phyloP scores from a whole-genome alignment of 192 early-diverging fungal species.

The Coemansia sp. region DNA sequence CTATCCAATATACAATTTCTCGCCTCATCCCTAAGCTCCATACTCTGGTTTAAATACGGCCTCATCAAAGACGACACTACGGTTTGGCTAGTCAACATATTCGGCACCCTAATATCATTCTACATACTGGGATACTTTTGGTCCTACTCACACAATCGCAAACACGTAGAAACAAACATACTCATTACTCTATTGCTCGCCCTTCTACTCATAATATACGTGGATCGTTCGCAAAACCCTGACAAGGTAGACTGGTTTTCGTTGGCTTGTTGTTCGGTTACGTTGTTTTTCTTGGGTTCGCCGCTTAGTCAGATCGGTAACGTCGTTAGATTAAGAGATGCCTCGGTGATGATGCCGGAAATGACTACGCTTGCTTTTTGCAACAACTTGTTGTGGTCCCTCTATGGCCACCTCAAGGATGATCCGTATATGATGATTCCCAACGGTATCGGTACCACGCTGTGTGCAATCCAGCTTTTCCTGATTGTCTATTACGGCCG shows the following conservation, averaged over 20 bases:
- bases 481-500: slow-evolving; percentile 46
- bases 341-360: slow-evolving; percentile 44
- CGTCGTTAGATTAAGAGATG: slow-evolving; percentile 24
- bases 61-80: slow-evolving; percentile 26
- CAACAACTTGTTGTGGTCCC: slow-evolving; percentile 43
- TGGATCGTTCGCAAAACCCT: slow-evolving; percentile 18
- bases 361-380: slow-evolving; percentile 29
- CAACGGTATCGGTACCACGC: slow-evolving; percentile 28
- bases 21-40: slow-evolving; percentile 36
- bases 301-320: slow-evolving; percentile 39
- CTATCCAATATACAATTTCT: slow-evolving; percentile 36
- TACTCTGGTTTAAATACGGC: slow-evolving; percentile 52
- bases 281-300: slow-evolving; percentile 38
- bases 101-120: slow-evolving; percentile 22
- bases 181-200: slow-evolving; percentile 6
- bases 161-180: slow-evolving; percentile 15
- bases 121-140: slow-evolving; percentile 42
- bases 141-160: slow-evolving; percentile 12
- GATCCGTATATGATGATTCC: slow-evolving; percentile 45
- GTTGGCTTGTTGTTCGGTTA: slow-evolving; percentile 31
- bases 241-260: slow-evolving; percentile 17
- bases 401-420: slow-evolving; percentile 29
- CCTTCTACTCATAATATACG: slow-evolving; percentile 16
- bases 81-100: slow-evolving; percentile 17
- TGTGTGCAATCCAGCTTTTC: slow-evolving; percentile 41